These are phyloP conservation scores for Fusarium chuoi DNA, from an alignment of 2,329 filamentous ascomycete species.

Conservation along the genomic window DNA sequence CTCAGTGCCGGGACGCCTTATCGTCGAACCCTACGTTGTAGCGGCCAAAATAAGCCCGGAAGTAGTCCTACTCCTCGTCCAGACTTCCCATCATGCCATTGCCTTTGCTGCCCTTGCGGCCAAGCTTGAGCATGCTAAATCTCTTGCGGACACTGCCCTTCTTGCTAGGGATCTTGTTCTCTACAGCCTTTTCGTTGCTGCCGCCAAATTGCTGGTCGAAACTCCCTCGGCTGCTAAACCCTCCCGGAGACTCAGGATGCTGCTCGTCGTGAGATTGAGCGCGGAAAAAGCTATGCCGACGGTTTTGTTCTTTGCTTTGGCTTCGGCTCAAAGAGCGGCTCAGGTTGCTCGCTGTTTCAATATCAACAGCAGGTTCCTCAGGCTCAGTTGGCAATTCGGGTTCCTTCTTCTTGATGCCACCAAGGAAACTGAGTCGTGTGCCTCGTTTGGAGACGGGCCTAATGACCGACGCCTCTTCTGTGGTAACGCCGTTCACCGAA, in stretches of 20 bases:
- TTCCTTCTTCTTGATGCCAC: conserved; percentile 62
- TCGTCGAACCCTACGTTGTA: conserved; percentile 40
- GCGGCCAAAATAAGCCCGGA: conserved; percentile 46
- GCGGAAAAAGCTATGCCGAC: conserved; percentile 59
- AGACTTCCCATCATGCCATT: conserved; percentile 63
- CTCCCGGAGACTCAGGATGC: conserved; percentile 39
- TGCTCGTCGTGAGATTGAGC: conserved; percentile 48
- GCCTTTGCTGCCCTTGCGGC: conserved; percentile 72
- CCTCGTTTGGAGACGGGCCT: conserved; percentile 63
- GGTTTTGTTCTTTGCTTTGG: conserved; percentile 46
- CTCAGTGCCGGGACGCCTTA: conserved; percentile 11
- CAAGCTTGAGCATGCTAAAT: conserved; percentile 80
- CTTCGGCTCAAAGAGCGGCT: conserved; percentile 42
- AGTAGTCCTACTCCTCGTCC: conserved; percentile 63
- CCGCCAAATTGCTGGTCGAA: conserved; percentile 44
- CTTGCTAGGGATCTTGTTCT: conserved; percentile 54
- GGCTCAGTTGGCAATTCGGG: conserved; percentile 45
- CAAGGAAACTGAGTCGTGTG: conserved; percentile 67
- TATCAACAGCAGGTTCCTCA: conserved; percentile 45
- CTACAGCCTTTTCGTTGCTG: conserved; percentile 39
- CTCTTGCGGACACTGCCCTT: conserved; percentile 79
- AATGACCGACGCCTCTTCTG: conserved; percentile 62
- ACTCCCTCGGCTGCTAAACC: conserved; percentile 43
- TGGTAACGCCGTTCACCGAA: conserved; percentile 49
- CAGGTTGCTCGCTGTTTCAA: conserved; percentile 48